Base-by-base conservation (phyloP, 139 green algal genomes). In the Pleodorina starrii region DNA sequence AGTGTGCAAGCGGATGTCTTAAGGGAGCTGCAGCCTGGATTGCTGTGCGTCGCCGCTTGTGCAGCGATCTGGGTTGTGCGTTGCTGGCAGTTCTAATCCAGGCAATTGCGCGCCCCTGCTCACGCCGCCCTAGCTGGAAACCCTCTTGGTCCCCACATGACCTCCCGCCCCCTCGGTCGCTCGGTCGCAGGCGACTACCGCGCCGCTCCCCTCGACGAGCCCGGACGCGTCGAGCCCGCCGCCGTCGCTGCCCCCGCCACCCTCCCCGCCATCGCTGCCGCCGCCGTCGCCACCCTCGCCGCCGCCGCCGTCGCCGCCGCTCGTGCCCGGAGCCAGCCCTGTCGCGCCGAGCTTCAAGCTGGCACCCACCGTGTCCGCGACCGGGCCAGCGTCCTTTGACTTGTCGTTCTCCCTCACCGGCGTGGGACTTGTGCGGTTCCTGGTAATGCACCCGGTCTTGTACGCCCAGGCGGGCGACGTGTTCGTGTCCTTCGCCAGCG, bases 401-500 rank as follows among this genome's bases (percentile, higher is more conserved):
- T 68, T 91, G 27, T 50, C 80, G 0, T 82, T 91, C 1, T 42
- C 81, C 1, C 42, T 89, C 5, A 73, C 57, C 21, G 7, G 40
- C 12, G 17, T 57, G 3, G 88, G 81, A 9, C 32, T 74, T 1
- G 72, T 91, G 5, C 82, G 82, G 0, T 88, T 78, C 82, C 0
- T 54, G 35, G 66, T 79, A 21, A 68, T 88, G 82, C 27, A 71
- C n/a, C n/a, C 66, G 0, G 32, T 79, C 17, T 32, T 88, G 0
- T 88, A 88, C 46, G 82, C 44, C 1, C 82, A 88, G 43, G n/a
- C 66, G 4, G 82, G 44, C 4, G 82, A 21, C 35, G 19, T 48
- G 14, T 51, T 43, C n/a, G 44, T 79, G 82, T 79, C 82, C 0
- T 88, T 23, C 32, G 82, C 44, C 11, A 42, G 2, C 1, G 32